phyloP scores from a whole-genome alignment of 2,329 filamentous ascomycete species.

The Sporothrix luriei region DNA sequence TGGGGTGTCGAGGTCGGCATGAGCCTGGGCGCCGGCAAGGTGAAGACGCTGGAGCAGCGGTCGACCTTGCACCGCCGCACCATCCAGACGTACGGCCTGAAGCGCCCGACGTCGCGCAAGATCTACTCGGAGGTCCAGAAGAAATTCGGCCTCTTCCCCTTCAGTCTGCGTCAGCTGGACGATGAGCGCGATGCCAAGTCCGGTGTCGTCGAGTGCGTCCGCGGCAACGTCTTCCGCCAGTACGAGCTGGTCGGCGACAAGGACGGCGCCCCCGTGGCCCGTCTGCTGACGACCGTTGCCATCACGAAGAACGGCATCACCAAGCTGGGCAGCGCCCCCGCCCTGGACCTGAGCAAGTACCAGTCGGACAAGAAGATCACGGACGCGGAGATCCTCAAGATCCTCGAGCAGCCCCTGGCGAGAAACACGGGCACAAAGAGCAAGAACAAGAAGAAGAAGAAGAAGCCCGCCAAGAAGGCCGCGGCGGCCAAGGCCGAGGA shows the following conservation, averaged over 20 bases:
- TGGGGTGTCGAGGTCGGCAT: constrained; percentile 98
- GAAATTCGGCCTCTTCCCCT: constrained; percentile 97
- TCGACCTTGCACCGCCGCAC: constrained; percentile 93
- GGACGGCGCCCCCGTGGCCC: constrained; percentile 79
- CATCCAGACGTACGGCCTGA: constrained; percentile 85
- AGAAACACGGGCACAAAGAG: constrained; percentile 83
- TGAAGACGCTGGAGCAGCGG: constrained; percentile 86
- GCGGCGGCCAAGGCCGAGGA: constrained; percentile 40
- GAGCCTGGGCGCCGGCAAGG: constrained; percentile 87
- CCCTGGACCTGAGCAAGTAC: constrained; percentile 76
- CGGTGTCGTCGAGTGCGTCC: constrained; percentile 93
- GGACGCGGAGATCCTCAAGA: constrained; percentile 92
- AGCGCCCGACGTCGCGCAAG: constrained; percentile 90
- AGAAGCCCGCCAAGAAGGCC: constrained; percentile 56
- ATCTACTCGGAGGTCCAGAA: constrained; percentile 92
- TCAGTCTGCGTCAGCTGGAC: constrained; percentile 94
- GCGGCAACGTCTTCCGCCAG: constrained; percentile 86
- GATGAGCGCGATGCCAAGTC: constrained; percentile 96
- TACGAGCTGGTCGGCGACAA: constrained; percentile 97
- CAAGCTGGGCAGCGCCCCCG: constrained; percentile 75
- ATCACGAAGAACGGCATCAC: constrained; percentile 97
- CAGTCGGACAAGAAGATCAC: constrained; percentile 98
- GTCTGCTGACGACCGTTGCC: constrained; percentile 86
- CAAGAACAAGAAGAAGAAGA: constrained; percentile 88
- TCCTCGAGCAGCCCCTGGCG: constrained; percentile 83